These are phyloP conservation scores for Castanea sativa DNA, from an alignment of 306 rosid species.

Conservation along the genomic window DNA sequence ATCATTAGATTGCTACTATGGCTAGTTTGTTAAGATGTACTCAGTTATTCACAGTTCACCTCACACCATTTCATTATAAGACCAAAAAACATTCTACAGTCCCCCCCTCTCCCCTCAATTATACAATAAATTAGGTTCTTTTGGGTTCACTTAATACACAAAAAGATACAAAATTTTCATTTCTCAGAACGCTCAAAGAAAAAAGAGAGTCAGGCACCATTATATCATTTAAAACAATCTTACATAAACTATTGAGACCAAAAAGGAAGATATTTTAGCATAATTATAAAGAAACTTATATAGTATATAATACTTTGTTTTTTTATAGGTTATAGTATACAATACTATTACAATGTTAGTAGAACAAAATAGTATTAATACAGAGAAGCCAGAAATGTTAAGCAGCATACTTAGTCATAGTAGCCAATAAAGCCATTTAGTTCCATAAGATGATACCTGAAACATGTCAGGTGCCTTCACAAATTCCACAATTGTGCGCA, in stretches of 20 bases:
- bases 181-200: not conserved
- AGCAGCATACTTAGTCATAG: not conserved
- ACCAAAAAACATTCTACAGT: constrained; percentile 5
- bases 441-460: constrained; percentile 51
- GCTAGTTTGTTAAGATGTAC: not conserved
- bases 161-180: not conserved
- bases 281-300: not conserved
- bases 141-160: not conserved
- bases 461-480: constrained; percentile 79
- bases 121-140: not conserved
- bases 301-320: not conserved
- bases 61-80: not conserved
- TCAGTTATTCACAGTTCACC: not conserved
- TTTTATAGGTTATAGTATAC: not conserved
- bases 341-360: not conserved
- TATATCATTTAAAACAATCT: not conserved
- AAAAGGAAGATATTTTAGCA: not conserved
- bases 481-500: constrained; percentile 74
- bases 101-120: not conserved
- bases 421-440: not conserved
- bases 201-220: constrained; percentile 3
- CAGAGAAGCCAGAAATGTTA: not conserved
- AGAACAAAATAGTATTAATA: not conserved
- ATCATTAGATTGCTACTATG: not conserved
- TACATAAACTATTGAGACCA: not conserved